Base-by-base conservation (phyloP, 331 rosid genomes). In the Quercus tomentella region DNA sequence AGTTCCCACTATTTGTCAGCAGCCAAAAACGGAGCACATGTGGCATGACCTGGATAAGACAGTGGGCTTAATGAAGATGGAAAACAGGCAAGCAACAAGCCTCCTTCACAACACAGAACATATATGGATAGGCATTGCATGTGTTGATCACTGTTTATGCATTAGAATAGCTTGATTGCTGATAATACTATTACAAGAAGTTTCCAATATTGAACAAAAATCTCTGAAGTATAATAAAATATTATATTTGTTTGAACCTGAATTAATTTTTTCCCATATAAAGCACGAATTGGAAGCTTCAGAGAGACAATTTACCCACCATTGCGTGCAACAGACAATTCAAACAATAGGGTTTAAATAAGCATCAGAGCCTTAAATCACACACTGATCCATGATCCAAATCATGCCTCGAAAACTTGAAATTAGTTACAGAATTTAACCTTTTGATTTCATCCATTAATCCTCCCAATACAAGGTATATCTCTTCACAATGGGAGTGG, bases 361-460 rank as follows among this genome's bases (percentile, higher is more conserved):
- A 76, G 75, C 76, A 74, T 35, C 45, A 69, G 52, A 51, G 28
- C 76, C 20, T 68, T 49, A 20, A 23, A 73, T 79, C 52, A 9
- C 49, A 22, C 33, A 79, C 17, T 65, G 67, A 30, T 63, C 75
- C 28, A 33, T 56, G 15, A 80, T 86, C 84, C 25, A 76, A 72
- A 77, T 82, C 75, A 26, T 74, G 88, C 56, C 63, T 67, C 65
- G 63, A 41, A 75, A 37, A 72, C n/a, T 69, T 57, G 67, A 79
- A 45, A 79, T 75, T 77, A 14, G 77, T 81, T 81, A 45, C 52
- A 65, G 55, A 22, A 57, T 76, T 73, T 56, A 86, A 71, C 55
- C 78, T 74, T 77, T 63, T 85, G 75, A 86, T 85, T 78, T 78
- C 92, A 68, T 84, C 85, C 84, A 81, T 86, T 62, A 92, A 68